phyloP scores from a whole-genome alignment of 2,329 filamentous ascomycete species.

The Akanthomyces lecanii region DNA sequence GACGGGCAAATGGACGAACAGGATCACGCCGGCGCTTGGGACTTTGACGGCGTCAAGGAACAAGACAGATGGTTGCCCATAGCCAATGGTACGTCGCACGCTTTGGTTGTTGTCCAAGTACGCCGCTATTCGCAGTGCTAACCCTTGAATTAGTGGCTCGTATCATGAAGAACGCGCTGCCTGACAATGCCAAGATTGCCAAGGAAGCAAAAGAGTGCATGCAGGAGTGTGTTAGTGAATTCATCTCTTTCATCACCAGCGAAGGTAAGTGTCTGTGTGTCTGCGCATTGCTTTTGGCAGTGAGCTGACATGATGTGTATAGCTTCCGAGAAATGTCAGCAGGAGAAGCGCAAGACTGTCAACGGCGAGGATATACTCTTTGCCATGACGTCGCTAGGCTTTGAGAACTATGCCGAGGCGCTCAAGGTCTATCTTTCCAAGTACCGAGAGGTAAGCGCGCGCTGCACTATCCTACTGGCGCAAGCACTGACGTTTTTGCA shows the following conservation, averaged over 20 bases:
- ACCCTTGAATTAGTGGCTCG: constrained; percentile 76
- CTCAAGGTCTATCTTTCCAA: constrained; percentile 97
- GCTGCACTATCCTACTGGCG: neutral
- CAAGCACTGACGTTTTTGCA: constrained; percentile 19
- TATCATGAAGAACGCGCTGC: constrained; percentile 97
- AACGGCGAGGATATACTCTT: constrained; percentile 98
- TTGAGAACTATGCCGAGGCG: constrained; percentile 97
- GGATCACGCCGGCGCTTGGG: constrained; percentile 73
- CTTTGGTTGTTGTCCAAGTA: neutral
- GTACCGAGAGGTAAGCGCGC: constrained; percentile 81
- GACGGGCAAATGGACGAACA: constrained; percentile 91
- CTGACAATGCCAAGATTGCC: constrained; percentile 97
- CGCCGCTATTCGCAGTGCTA: neutral
- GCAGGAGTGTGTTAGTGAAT: constrained; percentile 99
- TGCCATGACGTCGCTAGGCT: constrained; percentile 97
- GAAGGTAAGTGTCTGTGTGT: constrained; percentile 64
- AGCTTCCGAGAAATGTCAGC: constrained; percentile 99
- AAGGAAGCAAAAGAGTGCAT: constrained; percentile 99
- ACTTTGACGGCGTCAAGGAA: constrained; percentile 95
- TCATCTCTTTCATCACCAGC: constrained; percentile 99
- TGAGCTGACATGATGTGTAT: constrained; percentile 16
- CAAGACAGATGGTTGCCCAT: constrained; percentile 99
- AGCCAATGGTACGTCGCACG: constrained; percentile 87
- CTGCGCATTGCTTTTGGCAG: constrained; percentile 15
- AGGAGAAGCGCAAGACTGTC: constrained; percentile 98